A percentile compares a stretch with the other conserved stretches of the same genome.
Evolutionary conservation across 768 basidiomycete genomes (phyloP).

Genomic region (button mushroom (Agaricus bisporus)): DNA sequence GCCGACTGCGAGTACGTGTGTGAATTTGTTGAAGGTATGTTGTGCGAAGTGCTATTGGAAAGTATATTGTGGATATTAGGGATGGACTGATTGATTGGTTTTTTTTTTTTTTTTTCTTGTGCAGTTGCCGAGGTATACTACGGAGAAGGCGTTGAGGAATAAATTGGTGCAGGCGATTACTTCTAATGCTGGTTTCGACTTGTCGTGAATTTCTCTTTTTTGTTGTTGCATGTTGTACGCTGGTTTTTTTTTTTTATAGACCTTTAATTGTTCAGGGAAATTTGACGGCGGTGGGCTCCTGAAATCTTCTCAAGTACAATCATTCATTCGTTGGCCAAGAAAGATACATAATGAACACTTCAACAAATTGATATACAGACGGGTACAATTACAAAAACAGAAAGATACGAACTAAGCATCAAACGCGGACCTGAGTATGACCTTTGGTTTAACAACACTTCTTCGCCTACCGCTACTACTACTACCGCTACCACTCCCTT

Average conservation of each 20-base stretch:
- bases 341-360: no score
- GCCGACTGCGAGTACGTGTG: constrained; percentile 80
- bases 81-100: neutral
- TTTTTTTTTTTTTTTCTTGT: neutral
- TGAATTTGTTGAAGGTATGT: constrained; percentile 84
- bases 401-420: neutral
- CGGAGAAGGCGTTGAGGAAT: constrained; percentile 53
- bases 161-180: constrained; percentile 86
- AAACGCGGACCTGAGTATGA: constrained; percentile 10
- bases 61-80: no score
- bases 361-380: no score
- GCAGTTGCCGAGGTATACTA: constrained; percentile 67
- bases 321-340: no score
- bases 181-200: constrained; percentile 87
- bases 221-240: neutral
- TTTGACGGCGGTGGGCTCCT: no score
- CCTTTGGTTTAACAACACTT: constrained; percentile 14
- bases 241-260: neutral
- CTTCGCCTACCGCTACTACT: constrained; percentile 2
- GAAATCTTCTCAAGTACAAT: no score
- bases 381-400: neutral
- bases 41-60: no score
- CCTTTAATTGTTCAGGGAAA: neutral
- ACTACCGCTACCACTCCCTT: neutral
- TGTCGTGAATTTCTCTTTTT: constrained; percentile 48